Evolutionary conservation across 768 basidiomycete species (phyloP).

Genomic region (Panellus pusillus): DNA sequence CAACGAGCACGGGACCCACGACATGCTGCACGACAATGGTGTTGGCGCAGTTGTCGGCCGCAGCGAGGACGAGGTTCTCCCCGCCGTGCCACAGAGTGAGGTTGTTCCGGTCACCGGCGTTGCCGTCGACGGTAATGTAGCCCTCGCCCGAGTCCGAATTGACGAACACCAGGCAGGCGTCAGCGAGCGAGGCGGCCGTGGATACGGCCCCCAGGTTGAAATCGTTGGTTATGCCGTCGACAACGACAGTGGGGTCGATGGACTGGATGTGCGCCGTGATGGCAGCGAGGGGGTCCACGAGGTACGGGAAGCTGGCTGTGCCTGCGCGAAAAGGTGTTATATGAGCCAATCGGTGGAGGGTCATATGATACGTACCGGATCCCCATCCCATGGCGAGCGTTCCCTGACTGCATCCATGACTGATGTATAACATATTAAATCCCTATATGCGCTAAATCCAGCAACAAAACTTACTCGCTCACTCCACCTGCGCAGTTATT

Average conservation of each 20-base stretch:
- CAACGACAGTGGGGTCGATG: conserved; percentile 32
- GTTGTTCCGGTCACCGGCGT: conserved; percentile 30
- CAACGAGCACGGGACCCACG: conserved; percentile 57
- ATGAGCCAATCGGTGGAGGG: background rate
- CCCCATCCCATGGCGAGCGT: conserved; percentile 33
- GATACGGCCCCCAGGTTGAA: conserved; percentile 35
- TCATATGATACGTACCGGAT: background rate
- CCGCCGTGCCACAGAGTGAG: conserved; percentile 43
- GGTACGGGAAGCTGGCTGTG: conserved; percentile 21
- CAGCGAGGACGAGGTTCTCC: conserved; percentile 41
- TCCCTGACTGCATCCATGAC: conserved; percentile 36
- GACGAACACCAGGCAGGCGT: conserved; percentile 11
- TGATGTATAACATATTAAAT: background rate
- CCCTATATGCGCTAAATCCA: background rate
- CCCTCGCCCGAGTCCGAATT: conserved; percentile 16
- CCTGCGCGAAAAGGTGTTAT: background rate
- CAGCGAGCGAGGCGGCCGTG: background rate
- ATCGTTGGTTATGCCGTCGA: conserved; percentile 37
- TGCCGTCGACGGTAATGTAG: conserved; percentile 42
- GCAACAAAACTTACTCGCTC: conserved; percentile 31
- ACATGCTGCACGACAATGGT: conserved; percentile 64
- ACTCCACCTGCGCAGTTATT: conserved; percentile 23
- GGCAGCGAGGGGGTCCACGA: conserved; percentile 14
- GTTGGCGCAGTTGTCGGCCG: conserved; percentile 53
- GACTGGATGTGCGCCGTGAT: conserved; percentile 12